Evolutionary conservation across 2,329 filamentous ascomycete species (phyloP).

Genomic region (Amylocarpus encephaloides): DNA sequence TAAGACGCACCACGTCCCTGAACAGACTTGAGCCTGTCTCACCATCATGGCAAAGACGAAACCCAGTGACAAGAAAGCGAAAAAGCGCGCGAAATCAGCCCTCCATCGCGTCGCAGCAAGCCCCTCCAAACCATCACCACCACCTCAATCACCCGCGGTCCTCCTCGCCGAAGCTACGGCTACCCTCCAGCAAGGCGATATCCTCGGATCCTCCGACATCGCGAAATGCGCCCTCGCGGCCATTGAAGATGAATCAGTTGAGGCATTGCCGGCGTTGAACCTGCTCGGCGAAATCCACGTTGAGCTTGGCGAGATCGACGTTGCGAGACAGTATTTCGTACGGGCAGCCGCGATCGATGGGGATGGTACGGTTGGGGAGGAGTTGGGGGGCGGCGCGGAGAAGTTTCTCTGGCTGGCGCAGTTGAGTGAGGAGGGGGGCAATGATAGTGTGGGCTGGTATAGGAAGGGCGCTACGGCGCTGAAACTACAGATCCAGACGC

Average conservation of each 20-base stretch:
- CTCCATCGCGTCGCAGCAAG: conserved; percentile 25
- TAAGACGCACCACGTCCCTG: neutral
- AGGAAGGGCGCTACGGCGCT: conserved; percentile 67
- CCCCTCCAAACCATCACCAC: conserved; percentile 21
- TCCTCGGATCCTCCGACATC: conserved; percentile 24
- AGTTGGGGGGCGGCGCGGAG: conserved; percentile 75
- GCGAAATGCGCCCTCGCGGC: conserved; percentile 27
- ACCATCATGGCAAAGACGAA: conserved; percentile 32
- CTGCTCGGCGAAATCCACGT: conserved; percentile 34
- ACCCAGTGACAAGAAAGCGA: conserved; percentile 28
- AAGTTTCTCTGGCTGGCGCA: conserved; percentile 96
- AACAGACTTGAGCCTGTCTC: neutral
- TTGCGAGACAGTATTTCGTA: conserved; percentile 65
- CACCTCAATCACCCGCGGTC: conserved; percentile 18
- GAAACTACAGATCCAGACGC: conserved; percentile 59
- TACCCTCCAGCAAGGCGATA: conserved; percentile 30
- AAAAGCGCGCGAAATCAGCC: conserved; percentile 25
- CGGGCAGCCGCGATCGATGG: conserved; percentile 70
- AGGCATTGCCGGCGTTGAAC: conserved; percentile 30
- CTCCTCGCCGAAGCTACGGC: conserved; percentile 27
- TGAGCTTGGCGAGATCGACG: conserved; percentile 59
- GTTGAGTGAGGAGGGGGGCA: conserved; percentile 65
- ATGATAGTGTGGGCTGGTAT: conserved; percentile 61
- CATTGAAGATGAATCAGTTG: conserved; percentile 21
- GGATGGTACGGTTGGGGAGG: conserved; percentile 63